Percentiles rank a stretch among this genome's conserved stretches.
Conservation (phyloP, 495 filamentous ascomycete genomes). For the Lineolata rhizophorae region DNA sequence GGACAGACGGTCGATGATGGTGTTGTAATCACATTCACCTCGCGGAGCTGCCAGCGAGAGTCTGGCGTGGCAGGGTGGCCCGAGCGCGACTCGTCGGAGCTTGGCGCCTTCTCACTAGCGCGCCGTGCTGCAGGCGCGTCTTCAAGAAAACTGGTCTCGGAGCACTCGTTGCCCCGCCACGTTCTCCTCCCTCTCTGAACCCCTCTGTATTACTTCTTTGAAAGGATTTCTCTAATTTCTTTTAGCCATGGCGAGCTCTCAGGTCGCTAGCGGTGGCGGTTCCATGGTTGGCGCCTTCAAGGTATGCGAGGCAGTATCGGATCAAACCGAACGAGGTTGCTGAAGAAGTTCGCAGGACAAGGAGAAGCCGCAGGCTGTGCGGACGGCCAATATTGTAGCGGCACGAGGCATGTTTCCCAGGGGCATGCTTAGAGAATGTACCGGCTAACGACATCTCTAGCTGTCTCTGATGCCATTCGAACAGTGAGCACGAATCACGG, state of each 20-base stretch:
- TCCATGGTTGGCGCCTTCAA: conserved; percentile 60
- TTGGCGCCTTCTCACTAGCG: too few relatives aligned
- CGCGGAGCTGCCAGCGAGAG: too few relatives aligned
- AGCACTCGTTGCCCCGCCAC: too few relatives aligned
- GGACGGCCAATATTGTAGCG: conserved; percentile 85
- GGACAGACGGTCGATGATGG: too few relatives aligned
- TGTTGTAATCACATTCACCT: too few relatives aligned
- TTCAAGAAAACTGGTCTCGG: too few relatives aligned
- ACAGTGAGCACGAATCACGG: conserved; percentile 35
- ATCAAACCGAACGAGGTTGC: too few relatives aligned
- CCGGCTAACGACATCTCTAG: conserved; percentile 21
- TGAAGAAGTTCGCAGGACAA: too few relatives aligned
- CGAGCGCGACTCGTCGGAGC: too few relatives aligned
- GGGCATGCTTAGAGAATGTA: background rate
- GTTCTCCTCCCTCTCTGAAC: background rate
- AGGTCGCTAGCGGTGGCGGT: conserved; percentile 28
- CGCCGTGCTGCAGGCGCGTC: too few relatives aligned
- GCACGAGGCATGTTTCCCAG: conserved; percentile 50
- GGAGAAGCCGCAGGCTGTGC: conserved; percentile 95
- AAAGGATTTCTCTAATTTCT: background rate
- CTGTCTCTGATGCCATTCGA: conserved; percentile 90
- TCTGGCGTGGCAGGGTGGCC: too few relatives aligned
- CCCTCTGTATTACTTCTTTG: background rate
- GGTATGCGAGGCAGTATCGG: too few relatives aligned
- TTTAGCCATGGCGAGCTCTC: conserved; percentile 16